These are phyloP conservation scores for Tieghemostelium lacteum DNA, from an alignment of 78 protist species.

Conservation along the genomic window DNA sequence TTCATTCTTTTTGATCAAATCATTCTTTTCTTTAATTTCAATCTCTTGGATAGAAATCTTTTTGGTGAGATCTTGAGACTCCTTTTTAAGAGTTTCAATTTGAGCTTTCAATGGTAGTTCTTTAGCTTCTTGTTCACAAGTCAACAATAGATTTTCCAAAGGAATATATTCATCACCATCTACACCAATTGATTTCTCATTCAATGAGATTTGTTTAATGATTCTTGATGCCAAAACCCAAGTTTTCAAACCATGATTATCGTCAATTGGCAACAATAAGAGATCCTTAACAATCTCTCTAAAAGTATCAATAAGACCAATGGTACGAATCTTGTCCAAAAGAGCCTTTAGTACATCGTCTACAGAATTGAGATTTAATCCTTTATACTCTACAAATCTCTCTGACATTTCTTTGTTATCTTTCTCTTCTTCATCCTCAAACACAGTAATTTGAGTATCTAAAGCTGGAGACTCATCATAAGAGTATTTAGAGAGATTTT, in stretches of 20 bases:
- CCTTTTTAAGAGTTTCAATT: slow-evolving; percentile 53
- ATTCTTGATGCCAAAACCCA: slow-evolving; percentile 72
- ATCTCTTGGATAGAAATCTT: slow-evolving; percentile 52
- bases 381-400: slow-evolving; percentile 43
- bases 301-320: slow-evolving; percentile 48
- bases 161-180: slow-evolving; percentile 47
- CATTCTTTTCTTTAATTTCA: slow-evolving; percentile 60
- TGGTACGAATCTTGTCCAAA: slow-evolving; percentile 32
- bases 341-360: slow-evolving; percentile 53
- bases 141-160: slow-evolving; percentile 52
- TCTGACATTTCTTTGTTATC: slow-evolving; percentile 78
- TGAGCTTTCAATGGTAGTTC: slow-evolving; percentile 57
- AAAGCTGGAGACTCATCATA: slow-evolving; percentile 71
- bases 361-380: slow-evolving; percentile 1
- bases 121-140: slow-evolving; percentile 75
- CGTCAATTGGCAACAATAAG: slow-evolving; percentile 45
- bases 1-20: slow-evolving; percentile 48
- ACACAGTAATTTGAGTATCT: slow-evolving; percentile 76
- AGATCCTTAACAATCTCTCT: slow-evolving; percentile 65
- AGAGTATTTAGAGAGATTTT: slow-evolving; percentile 24
- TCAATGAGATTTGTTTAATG: slow-evolving; percentile 60
- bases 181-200: slow-evolving; percentile 59
- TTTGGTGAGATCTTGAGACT: slow-evolving; percentile 28
- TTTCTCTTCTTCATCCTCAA: slow-evolving; percentile 59
- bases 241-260: slow-evolving; percentile 43